phyloP scores from a whole-genome alignment of 164 flowering plant genomes.

The Piper longum region DNA sequence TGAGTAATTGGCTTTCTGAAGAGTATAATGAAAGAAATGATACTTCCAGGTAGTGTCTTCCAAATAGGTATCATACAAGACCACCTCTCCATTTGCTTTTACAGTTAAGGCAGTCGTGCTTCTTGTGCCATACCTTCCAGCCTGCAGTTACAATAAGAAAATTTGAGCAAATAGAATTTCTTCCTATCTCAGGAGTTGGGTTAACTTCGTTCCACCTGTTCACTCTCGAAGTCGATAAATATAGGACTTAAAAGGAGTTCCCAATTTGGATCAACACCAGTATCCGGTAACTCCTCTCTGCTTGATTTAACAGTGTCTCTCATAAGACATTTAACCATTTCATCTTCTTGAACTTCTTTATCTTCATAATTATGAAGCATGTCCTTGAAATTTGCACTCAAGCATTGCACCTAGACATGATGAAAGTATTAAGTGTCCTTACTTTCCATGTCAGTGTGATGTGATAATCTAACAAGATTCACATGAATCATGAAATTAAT shows the following conservation, averaged over 20 bases:
- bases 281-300: conserved; percentile 25
- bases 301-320: conserved; percentile 35
- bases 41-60: conserved; percentile 47
- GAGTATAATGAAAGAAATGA: conserved; percentile 18
- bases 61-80: conserved; percentile 53
- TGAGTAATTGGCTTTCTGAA: conserved; percentile 9
- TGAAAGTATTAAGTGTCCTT: neutral
- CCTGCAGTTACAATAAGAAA: conserved; percentile 18
- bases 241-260: conserved; percentile 34
- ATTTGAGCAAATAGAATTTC: neutral
- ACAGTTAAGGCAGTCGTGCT: conserved; percentile 45
- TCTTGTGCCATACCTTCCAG: conserved; percentile 43
- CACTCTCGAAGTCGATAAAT: conserved; percentile 39
- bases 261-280: conserved; percentile 30
- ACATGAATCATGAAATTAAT: no score
- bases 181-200: neutral
- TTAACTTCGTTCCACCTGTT: conserved; percentile 22
- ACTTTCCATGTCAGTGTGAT: no score
- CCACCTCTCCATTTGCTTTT: conserved; percentile 29
- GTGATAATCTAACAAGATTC: no score
- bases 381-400: conserved; percentile 24
- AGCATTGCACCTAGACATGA: conserved; percentile 19
- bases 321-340: conserved; percentile 35
- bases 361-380: conserved; percentile 18
- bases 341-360: conserved; percentile 17